Percentiles rank a stretch among this genome's conserved stretches.
Evolutionary conservation across 2,329 filamentous ascomycete species (phyloP).

Genomic region (Ophiostoma montium): DNA sequence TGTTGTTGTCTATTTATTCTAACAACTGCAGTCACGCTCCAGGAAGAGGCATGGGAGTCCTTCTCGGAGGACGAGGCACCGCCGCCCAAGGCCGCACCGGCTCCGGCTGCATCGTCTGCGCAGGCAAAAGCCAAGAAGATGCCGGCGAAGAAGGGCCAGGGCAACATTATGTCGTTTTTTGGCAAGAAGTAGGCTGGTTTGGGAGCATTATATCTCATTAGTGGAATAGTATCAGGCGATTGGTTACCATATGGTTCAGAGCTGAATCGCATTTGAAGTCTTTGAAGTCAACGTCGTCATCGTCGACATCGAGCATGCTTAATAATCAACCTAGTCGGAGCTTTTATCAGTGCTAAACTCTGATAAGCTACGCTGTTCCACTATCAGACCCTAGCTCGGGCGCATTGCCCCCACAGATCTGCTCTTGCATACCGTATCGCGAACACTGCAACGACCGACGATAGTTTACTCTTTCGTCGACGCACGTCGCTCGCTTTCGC

Average conservation of each 20-base stretch:
- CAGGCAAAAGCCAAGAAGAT: slow-evolving; percentile 39
- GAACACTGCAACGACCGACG: too few relatives aligned
- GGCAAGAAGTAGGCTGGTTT: slow-evolving; percentile 48
- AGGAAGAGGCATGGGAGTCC: slow-evolving; percentile 77
- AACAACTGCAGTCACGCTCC: slow-evolving; percentile 54
- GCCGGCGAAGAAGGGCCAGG: slow-evolving; percentile 47
- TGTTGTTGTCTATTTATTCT: neutral
- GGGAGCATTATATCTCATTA: neutral
- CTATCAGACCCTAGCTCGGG: too few relatives aligned
- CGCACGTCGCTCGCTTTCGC: neutral
- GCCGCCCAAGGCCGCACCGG: slow-evolving; percentile 30
- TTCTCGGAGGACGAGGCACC: slow-evolving; percentile 78
- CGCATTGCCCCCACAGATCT: too few relatives aligned
- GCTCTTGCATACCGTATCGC: too few relatives aligned
- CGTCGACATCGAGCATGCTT: too few relatives aligned
- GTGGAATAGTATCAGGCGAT: too few relatives aligned
- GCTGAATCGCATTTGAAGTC: too few relatives aligned
- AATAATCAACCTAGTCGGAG: too few relatives aligned
- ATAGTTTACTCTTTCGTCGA: neutral
- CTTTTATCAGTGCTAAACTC: too few relatives aligned
- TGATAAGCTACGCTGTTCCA: too few relatives aligned
- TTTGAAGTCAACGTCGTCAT: too few relatives aligned
- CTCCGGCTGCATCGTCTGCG: slow-evolving; percentile 21
- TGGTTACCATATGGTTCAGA: too few relatives aligned
- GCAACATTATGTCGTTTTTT: slow-evolving; percentile 89